These are phyloP conservation scores for Cucurbita pepo DNA, from an alignment of 306 rosid genomes.

Conservation along the genomic window DNA sequence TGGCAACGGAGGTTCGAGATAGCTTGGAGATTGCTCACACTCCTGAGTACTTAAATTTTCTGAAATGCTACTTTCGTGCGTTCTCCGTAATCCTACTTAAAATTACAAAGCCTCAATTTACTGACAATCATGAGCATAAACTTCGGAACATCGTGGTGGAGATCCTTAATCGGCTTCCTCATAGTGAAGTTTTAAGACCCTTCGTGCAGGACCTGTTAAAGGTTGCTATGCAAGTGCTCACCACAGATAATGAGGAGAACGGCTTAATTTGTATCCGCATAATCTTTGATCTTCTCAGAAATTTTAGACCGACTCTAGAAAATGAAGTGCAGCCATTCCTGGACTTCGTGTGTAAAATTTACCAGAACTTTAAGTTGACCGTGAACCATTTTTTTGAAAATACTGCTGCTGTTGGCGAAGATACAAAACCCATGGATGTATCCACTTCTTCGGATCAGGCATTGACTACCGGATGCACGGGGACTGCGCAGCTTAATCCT, in stretches of 20 bases:
- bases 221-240: constrained; percentile 89
- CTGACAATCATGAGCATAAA: constrained; percentile 75
- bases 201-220: constrained; percentile 91
- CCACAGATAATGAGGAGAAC: constrained; percentile 89
- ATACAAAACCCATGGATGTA: constrained; percentile 60
- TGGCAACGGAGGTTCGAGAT: constrained; percentile 97
- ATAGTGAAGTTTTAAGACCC: constrained; percentile 94
- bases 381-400: constrained; percentile 84
- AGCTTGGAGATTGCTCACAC: constrained; percentile 97
- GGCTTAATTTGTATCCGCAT: constrained; percentile 81
- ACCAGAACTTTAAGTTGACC: constrained; percentile 71
- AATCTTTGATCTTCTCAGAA: constrained; percentile 85
- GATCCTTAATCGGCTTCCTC: constrained; percentile 91
- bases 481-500: constrained; percentile 71
- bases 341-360: constrained; percentile 85
- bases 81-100: constrained; percentile 58
- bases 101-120: constrained; percentile 71
- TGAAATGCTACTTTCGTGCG: constrained; percentile 77
- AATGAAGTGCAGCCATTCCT: constrained; percentile 87
- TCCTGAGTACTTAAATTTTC: constrained; percentile 87
- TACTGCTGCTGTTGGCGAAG: constrained; percentile 39
- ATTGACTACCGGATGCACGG: constrained; percentile 28
- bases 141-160: constrained; percentile 85
- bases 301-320: constrained; percentile 81
- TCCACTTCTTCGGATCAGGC: constrained; percentile 52